Conservation (phyloP, 345 rosid species). For the Conringia planisiliqua region DNA sequence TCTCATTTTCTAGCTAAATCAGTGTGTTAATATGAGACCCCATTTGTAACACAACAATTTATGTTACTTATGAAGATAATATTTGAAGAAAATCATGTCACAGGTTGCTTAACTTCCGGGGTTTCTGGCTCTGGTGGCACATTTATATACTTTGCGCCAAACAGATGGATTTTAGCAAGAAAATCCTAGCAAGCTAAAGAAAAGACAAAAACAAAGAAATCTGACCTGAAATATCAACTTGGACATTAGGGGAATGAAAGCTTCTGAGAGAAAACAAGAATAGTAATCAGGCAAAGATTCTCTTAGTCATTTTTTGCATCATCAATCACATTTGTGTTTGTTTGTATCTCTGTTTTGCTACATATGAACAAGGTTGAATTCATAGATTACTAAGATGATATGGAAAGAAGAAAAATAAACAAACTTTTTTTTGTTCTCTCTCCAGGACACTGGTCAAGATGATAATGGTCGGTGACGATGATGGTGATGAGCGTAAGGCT, state of each 20-base stretch:
- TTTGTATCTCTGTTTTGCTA: too few relatives aligned
- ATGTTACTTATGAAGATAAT: constrained; percentile 70
- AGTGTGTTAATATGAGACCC: too few relatives aligned
- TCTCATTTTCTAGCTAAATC: neutral
- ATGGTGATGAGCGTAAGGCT: too few relatives aligned
- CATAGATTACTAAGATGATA: too few relatives aligned
- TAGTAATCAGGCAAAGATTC: constrained; percentile 26
- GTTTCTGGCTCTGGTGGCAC: constrained; percentile 41
- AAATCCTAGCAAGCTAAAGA: neutral
- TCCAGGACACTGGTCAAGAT: too few relatives aligned
- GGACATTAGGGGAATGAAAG: constrained; percentile 49
- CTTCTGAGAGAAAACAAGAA: constrained; percentile 42
- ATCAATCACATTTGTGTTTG: too few relatives aligned
- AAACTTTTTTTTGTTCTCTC: too few relatives aligned
- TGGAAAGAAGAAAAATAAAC: too few relatives aligned
- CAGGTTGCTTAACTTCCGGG: constrained; percentile 44
- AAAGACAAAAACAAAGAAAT: constrained; percentile 5
- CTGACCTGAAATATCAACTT: constrained; percentile 59
- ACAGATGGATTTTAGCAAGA: neutral
- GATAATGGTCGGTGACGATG: too few relatives aligned
- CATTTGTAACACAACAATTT: neutral
- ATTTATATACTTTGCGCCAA: constrained; percentile 52
- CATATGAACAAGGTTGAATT: too few relatives aligned
- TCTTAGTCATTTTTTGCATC: too few relatives aligned
- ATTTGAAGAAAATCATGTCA: constrained; percentile 55